Percentiles rank a stretch among this genome's conserved stretches.
phyloP scores from a whole-genome alignment of 306 rosid species.

The Dalbergia oliveri region DNA sequence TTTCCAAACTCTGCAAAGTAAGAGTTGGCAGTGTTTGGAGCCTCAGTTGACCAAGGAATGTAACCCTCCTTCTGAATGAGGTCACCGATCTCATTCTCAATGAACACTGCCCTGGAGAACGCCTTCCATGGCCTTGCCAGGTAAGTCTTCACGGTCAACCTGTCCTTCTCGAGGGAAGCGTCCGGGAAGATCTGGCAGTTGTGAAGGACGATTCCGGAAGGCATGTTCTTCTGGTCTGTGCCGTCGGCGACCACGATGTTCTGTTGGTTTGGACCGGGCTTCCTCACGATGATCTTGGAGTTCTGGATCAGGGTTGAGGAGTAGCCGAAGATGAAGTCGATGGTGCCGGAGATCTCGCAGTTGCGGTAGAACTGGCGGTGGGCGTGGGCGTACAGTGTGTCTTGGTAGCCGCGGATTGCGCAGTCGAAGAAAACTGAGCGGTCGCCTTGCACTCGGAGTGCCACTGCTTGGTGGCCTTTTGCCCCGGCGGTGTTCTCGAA shows the following conservation, averaged over 20 bases:
- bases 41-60: constrained; percentile 53
- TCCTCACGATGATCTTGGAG: constrained; percentile 59
- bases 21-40: constrained; percentile 39
- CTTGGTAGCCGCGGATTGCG: constrained; percentile 62
- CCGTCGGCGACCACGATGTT: constrained; percentile 69
- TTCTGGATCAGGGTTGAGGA: constrained; percentile 59
- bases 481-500: constrained; percentile 70
- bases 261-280: constrained; percentile 52
- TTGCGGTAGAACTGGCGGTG: constrained; percentile 68
- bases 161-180: constrained; percentile 20
- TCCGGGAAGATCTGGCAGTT: constrained; percentile 66
- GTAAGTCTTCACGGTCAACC: constrained; percentile 52
- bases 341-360: constrained; percentile 70
- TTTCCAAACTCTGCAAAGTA: constrained; percentile 62
- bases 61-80: constrained; percentile 45
- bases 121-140: constrained; percentile 76
- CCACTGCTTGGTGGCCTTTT: constrained; percentile 68
- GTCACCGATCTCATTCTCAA: constrained; percentile 60
- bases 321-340: constrained; percentile 74
- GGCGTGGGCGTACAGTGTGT: constrained; percentile 58
- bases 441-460: constrained; percentile 64
- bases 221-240: neutral
- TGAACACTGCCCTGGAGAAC: constrained; percentile 55
- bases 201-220: constrained; percentile 60
- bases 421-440: constrained; percentile 55